phyloP scores from a whole-genome alignment of 306 rosid genomes.

The Prunus mume region DNA sequence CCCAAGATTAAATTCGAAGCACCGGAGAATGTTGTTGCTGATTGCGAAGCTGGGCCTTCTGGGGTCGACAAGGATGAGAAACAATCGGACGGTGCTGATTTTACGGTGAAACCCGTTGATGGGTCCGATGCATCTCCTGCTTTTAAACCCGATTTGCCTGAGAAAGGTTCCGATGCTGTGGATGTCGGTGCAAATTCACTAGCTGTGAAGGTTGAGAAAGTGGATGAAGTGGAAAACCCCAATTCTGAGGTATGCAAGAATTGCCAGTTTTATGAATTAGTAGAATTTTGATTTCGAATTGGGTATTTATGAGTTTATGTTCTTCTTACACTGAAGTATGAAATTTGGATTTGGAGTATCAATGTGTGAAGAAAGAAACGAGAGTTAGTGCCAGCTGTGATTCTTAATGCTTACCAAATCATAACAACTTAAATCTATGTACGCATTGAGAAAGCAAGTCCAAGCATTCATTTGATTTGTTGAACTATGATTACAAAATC shows the following conservation, averaged over 20 bases:
- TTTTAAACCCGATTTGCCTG: slow-evolving; percentile 17
- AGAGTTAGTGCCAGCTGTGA: too few relatives aligned
- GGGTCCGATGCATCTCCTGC: slow-evolving; percentile 29
- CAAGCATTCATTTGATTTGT: neutral
- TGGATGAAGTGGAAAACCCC: slow-evolving; percentile 36
- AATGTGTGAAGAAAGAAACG: neutral
- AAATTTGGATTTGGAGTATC: neutral
- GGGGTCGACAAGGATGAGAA: slow-evolving; percentile 24
- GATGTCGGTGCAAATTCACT: slow-evolving; percentile 23
- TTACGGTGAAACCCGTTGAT: slow-evolving; percentile 27
- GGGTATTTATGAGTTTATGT: too few relatives aligned
- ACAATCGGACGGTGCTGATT: slow-evolving; percentile 27
- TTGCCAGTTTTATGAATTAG: neutral
- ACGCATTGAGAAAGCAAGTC: too few relatives aligned
- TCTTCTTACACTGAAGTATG: neutral
- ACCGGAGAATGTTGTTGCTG: slow-evolving; percentile 16
- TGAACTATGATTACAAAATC: neutral
- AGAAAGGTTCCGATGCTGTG: slow-evolving; percentile 35
- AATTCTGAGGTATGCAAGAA: slow-evolving; percentile 32
- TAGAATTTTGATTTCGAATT: neutral
- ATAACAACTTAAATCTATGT: neutral
- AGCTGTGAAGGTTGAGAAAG: slow-evolving; percentile 26
- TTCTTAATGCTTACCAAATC: neutral
- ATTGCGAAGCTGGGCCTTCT: slow-evolving; percentile 51
- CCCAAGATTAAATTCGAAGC: slow-evolving; percentile 15